Percentiles rank a stretch among this genome's conserved stretches.
Conservation (phyloP, 495 filamentous ascomycete genomes). For the Penicillium daleae region DNA sequence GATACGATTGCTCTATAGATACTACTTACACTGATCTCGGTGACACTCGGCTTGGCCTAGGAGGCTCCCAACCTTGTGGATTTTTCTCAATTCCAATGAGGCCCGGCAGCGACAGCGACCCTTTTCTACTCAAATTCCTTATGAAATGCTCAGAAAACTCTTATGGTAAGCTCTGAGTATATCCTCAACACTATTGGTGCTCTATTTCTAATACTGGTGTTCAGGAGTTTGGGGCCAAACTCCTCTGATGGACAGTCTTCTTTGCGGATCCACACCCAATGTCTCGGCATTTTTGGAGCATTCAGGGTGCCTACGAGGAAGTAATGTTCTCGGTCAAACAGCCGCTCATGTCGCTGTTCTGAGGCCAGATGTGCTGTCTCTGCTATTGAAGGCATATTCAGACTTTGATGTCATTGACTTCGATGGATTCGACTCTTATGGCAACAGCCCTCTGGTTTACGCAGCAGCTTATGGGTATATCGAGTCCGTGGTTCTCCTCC, state of each 20-base stretch:
- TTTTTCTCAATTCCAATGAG: background rate
- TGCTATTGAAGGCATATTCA: background rate
- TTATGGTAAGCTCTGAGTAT: background rate
- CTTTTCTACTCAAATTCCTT: constrained; percentile 3
- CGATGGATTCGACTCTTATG: background rate
- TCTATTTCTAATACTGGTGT: background rate
- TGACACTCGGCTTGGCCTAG: background rate
- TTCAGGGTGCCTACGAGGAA: background rate
- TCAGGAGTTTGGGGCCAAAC: constrained; percentile 8
- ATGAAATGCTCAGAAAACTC: background rate
- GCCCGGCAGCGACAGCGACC: background rate
- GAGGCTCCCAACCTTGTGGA: background rate
- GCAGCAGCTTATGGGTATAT: background rate
- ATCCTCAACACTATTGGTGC: background rate
- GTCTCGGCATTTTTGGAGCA: background rate
- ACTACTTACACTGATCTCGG: background rate
- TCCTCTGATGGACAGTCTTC: constrained; percentile 5
- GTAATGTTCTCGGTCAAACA: constrained; percentile 3
- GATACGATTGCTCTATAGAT: constrained; percentile 2
- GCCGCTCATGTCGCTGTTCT: background rate
- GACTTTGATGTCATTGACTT: background rate
- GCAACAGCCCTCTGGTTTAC: background rate
- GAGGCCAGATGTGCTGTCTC: background rate
- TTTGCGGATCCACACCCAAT: background rate
- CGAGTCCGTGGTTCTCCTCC: background rate